Percentiles rank a stretch among this genome's conserved stretches.
These are phyloP conservation scores for Dictyostelium discoideum DNA, from an alignment of 78 protist species.

Conservation along the genomic window DNA sequence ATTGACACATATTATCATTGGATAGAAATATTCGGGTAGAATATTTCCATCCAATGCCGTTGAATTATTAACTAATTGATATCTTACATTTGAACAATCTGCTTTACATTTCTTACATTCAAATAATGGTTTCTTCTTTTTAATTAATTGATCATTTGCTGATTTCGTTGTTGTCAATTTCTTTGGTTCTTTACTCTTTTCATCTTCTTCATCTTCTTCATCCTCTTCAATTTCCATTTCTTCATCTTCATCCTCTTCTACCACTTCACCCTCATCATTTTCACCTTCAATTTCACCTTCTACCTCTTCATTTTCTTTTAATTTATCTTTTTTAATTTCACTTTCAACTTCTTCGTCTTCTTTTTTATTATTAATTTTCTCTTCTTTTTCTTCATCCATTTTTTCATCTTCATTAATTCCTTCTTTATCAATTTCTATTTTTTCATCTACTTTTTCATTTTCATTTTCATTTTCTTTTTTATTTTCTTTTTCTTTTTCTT, in stretches of 20 bases:
- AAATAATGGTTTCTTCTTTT: conserved; percentile 17
- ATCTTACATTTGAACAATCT: conserved; percentile 31
- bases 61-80: background rate
- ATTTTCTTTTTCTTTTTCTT: background rate
- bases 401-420: too few relatives aligned
- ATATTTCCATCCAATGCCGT: background rate
- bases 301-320: background rate
- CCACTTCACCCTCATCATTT: background rate
- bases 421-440: background rate
- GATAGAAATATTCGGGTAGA: background rate
- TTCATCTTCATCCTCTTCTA: background rate
- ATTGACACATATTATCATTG: conserved; percentile 23
- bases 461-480: background rate
- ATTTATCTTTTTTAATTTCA: background rate
- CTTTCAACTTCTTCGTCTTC: background rate
- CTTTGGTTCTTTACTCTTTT: background rate
- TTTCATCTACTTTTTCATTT: background rate
- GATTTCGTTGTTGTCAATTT: background rate
- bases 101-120: conserved; percentile 27
- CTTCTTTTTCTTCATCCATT: background rate
- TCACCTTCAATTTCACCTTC: background rate
- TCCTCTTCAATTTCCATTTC: background rate
- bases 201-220: background rate
- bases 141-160: background rate
- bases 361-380: background rate